phyloP scores from a whole-genome alignment of 768 basidiomycete species.

The Rhodotorula toruloides region DNA sequence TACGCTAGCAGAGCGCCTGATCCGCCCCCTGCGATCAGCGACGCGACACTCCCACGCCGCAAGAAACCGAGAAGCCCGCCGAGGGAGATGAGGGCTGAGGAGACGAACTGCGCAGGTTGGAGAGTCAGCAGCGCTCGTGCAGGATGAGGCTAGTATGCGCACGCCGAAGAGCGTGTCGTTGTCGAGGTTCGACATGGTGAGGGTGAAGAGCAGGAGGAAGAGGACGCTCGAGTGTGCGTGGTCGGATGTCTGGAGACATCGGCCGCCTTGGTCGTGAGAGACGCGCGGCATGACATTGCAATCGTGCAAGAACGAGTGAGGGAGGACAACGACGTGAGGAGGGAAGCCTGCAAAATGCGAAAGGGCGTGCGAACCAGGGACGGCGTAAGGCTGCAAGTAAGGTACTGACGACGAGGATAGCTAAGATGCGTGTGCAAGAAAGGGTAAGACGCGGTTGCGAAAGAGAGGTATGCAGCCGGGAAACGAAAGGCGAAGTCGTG shows the following conservation, averaged over 20 bases:
- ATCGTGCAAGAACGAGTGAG: neutral
- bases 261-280: too few relatives aligned
- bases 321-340: neutral
- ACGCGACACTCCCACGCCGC: conserved; percentile 22
- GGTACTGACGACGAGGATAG: neutral
- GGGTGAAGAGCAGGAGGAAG: neutral
- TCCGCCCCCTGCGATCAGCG: conserved; percentile 29
- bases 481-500: neutral
- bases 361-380: too few relatives aligned
- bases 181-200: conserved; percentile 2
- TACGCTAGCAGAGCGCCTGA: conserved; percentile 30
- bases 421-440: neutral
- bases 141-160: neutral
- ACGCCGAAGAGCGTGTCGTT: conserved; percentile 20
- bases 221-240: too few relatives aligned
- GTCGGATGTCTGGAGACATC: too few relatives aligned
- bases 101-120: neutral
- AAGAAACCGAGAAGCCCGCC: conserved; percentile 37
- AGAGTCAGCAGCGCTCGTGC: neutral
- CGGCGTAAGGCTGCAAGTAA: too few relatives aligned
- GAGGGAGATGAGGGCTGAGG: conserved; percentile 9
- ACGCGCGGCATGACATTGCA: too few relatives aligned
- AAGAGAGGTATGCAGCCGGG: neutral
- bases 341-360: too few relatives aligned
- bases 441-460: neutral